A percentile compares a stretch with the other conserved stretches of the same genome.
These are phyloP conservation scores for Glycyrrhiza uralensis DNA, from an alignment of 306 rosid species.

Conservation along the genomic window DNA sequence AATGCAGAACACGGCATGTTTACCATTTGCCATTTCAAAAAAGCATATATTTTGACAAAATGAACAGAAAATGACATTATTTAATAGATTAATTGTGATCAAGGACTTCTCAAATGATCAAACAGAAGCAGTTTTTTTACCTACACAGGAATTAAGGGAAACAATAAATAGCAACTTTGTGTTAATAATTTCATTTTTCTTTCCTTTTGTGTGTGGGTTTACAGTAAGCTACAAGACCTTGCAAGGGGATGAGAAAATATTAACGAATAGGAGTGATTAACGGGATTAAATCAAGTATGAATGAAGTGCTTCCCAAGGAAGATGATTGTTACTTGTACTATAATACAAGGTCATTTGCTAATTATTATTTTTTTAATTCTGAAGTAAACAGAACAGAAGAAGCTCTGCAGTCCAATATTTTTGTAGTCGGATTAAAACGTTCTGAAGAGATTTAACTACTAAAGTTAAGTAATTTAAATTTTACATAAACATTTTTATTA, in stretches of 20 bases:
- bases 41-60: background rate
- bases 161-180: background rate
- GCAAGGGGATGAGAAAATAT: background rate
- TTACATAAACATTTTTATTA: background rate
- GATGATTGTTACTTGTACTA: background rate
- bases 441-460: background rate
- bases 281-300: background rate
- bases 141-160: background rate
- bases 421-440: background rate
- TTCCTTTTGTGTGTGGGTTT: background rate
- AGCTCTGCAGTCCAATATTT: no score
- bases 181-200: background rate
- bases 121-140: background rate
- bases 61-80: no score
- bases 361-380: background rate
- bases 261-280: background rate
- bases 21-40: background rate
- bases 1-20: background rate
- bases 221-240: background rate
- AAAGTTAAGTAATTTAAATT: background rate
- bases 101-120: background rate
- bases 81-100: background rate
- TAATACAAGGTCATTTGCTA: background rate
- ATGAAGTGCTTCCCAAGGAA: background rate
- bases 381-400: background rate